Base-by-base conservation (phyloP, 2,329 filamentous ascomycete genomes). In the Aureobasidium sp. region DNA sequence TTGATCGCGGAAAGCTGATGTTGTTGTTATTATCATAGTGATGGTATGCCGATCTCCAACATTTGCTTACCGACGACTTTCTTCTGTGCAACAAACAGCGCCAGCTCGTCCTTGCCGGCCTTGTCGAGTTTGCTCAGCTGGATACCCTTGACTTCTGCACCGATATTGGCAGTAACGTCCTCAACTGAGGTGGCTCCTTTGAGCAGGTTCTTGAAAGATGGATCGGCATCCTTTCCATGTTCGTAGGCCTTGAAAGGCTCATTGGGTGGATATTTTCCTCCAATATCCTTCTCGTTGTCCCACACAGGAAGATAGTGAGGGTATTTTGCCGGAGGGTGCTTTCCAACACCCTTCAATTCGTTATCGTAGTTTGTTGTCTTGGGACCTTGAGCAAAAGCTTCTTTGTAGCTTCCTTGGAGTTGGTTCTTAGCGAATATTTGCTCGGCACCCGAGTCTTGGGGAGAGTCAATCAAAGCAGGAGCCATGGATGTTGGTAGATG, bases 41-140 rank as follows among this genome's bases (percentile, higher is more conserved):
- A 21, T 8, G 11, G 6, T 1, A 39, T 11, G 25, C 16, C 16
- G 1, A 3, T 37, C 11, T 16, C n/a, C 30, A 9, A 37, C 2
- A 41, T 3, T 3, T 57, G 63, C 76, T 13, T 74, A 79, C 76
- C 85, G 16, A 91, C 88, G 6, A 92, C 88, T 70, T 91, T 91
- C 69, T 88, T 84, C 75, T 90, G 81, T 11, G 89, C 86, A 11
- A 91, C 87, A 65, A 88, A 85, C 27, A 87, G 83, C 1, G 90
- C 89, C 5, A 93, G 80, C 72, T 93, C 86, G 68, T 92, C 86
- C 70, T 90, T 91, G 59, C 86, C 88, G 16, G 85, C 84, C 47
- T 85, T 75, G 59, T 77, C 84, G 13, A 93, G 79, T 64, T 81
- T 79, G 75, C 84, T 89, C 34, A 93, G 77, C 73, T 93, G 89